Evolutionary conservation across 495 filamentous ascomycete genomes (phyloP).

Genomic region (Aspergillus saccharolyticus): DNA sequence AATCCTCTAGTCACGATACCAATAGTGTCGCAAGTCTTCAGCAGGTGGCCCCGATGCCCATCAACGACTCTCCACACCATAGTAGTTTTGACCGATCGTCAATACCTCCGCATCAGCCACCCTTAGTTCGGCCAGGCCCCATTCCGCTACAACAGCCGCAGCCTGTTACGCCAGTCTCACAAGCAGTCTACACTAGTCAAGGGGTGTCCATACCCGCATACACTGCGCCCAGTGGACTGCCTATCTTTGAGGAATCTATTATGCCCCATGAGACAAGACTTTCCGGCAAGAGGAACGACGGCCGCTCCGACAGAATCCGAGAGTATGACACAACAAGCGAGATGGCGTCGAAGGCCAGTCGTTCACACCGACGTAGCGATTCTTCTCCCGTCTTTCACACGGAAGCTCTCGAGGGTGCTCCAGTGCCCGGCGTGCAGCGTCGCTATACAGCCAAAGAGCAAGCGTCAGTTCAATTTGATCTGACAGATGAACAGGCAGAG

Average conservation of each 20-base stretch:
- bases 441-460: conserved; percentile 38
- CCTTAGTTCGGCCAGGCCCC: conserved; percentile 41
- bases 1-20: conserved; percentile 16
- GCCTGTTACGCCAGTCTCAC: conserved; percentile 51
- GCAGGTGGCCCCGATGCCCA: conserved; percentile 54
- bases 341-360: background rate
- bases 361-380: conserved; percentile 26
- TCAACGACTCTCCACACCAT: conserved; percentile 55
- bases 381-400: conserved; percentile 32
- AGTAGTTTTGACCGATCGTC: conserved; percentile 49
- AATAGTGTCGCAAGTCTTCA: conserved; percentile 37
- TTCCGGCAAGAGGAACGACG: conserved; percentile 22
- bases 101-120: conserved; percentile 41
- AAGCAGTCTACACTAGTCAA: conserved; percentile 48
- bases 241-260: conserved; percentile 26
- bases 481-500: conserved; percentile 46
- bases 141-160: conserved; percentile 56
- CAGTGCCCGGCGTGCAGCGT: conserved; percentile 28
- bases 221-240: conserved; percentile 30
- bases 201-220: conserved; percentile 32
- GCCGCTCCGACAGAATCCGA: conserved; percentile 11
- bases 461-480: conserved; percentile 43
- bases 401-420: conserved; percentile 14
- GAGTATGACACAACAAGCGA: conserved; percentile 7
- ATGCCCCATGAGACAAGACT: conserved; percentile 21